These are phyloP conservation scores for Gnomoniopsis smithogilvyi DNA, from an alignment of 2,329 filamentous ascomycete species.

Conservation along the genomic window DNA sequence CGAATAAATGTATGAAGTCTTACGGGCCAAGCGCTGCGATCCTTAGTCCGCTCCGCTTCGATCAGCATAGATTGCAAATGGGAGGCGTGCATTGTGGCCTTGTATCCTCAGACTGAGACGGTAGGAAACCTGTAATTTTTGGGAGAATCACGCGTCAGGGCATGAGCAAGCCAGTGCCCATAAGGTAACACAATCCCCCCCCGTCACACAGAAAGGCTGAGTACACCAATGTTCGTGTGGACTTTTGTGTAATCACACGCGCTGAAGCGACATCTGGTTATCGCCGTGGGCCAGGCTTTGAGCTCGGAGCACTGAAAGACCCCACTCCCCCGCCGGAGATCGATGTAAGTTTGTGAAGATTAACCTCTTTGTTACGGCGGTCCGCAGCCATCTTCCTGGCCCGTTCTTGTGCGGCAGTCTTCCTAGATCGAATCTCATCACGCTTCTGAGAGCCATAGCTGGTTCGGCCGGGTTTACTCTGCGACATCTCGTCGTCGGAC, in stretches of 20 bases:
- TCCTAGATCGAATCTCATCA: slow-evolving; percentile 28
- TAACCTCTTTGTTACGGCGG: slow-evolving; percentile 63
- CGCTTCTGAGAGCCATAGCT: slow-evolving; percentile 11
- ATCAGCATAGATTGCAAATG: neutral
- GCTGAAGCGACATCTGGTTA: neutral
- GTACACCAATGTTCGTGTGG: neutral
- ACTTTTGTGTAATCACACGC: neutral
- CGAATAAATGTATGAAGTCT: too few species aligned
- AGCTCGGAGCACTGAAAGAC: slow-evolving; percentile 17
- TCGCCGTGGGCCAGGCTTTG: slow-evolving; percentile 6
- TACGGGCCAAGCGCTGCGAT: neutral
- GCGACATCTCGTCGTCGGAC: slow-evolving; percentile 26
- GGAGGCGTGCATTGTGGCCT: neutral
- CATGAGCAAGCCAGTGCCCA: neutral
- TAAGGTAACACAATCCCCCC: neutral
- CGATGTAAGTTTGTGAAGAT: slow-evolving; percentile 59
- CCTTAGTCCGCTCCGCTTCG: neutral
- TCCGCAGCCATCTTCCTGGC: slow-evolving; percentile 52
- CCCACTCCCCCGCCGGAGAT: slow-evolving; percentile 45
- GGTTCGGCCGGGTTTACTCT: slow-evolving; percentile 19
- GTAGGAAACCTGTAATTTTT: neutral
- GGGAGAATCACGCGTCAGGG: neutral
- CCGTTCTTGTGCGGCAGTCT: slow-evolving; percentile 45
- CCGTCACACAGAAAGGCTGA: neutral
- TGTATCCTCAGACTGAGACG: neutral